Evolutionary conservation across 768 basidiomycete species (phyloP).

Genomic region (Terana coerulea): DNA sequence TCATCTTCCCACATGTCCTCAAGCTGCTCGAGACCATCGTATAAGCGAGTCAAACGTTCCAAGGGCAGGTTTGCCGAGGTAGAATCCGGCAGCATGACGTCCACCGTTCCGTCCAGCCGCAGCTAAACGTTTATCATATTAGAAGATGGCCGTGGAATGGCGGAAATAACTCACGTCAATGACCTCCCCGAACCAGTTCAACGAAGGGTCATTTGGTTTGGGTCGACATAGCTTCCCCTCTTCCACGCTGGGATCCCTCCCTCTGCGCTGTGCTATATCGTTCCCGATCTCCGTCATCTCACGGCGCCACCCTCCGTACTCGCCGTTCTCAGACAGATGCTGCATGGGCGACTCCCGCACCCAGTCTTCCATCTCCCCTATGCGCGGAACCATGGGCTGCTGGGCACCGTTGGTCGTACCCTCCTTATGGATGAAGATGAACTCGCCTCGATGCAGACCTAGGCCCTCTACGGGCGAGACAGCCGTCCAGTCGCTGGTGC

Average conservation of each 20-base stretch:
- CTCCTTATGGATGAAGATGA: conserved; percentile 73
- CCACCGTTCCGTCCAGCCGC: conserved; percentile 68
- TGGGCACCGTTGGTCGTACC: conserved; percentile 71
- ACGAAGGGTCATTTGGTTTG: conserved; percentile 32
- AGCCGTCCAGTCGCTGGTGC: conserved; percentile 49
- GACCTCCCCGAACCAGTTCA: conserved; percentile 89
- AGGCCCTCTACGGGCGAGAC: conserved; percentile 52
- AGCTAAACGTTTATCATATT: conserved; percentile 40
- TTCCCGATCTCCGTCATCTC: conserved; percentile 66
- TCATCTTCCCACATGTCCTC: conserved; percentile 61
- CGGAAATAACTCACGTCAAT: conserved; percentile 46
- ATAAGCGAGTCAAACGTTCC: conserved; percentile 67
- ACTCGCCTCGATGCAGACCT: conserved; percentile 81
- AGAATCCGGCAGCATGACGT: conserved; percentile 67
- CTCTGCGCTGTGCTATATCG: conserved; percentile 46
- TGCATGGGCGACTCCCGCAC: conserved; percentile 54
- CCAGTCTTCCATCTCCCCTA: conserved; percentile 84
- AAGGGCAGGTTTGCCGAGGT: conserved; percentile 49
- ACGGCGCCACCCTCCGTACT: conserved; percentile 67
- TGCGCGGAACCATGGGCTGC: conserved; percentile 69
- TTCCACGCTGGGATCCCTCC: conserved; percentile 30
- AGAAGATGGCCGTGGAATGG: neutral
- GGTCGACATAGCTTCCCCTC: conserved; percentile 45
- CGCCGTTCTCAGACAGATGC: conserved; percentile 37
- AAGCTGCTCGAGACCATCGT: conserved; percentile 79